Conservation (phyloP, 75 land plant genomes). For the Isoetes taiwanensis region DNA sequence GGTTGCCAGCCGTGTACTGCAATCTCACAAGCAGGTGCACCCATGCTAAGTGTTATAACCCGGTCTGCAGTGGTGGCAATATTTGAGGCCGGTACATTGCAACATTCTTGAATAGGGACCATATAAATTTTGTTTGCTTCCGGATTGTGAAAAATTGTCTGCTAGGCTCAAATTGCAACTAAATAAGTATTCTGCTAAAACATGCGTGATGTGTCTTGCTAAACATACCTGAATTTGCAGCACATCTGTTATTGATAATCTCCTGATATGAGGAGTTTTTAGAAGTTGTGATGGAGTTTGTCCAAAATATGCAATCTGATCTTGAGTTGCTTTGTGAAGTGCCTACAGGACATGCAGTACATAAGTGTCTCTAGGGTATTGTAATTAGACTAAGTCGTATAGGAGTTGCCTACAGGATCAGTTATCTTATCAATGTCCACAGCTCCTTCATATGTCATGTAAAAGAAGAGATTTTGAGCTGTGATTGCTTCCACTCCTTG, state of each 20-base stretch:
- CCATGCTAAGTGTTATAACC: conserved; percentile 48
- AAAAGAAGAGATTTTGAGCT: conserved; percentile 90
- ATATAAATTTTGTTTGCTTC: conserved; percentile 47
- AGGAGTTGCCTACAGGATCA: conserved; percentile 84
- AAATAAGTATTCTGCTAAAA: neutral
- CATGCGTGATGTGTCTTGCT: too few species aligned
- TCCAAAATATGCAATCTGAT: conserved; percentile 91
- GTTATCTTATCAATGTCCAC: conserved; percentile 86
- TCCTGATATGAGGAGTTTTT: conserved; percentile 67
- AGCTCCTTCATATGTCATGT: conserved; percentile 92
- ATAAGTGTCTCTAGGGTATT: neutral
- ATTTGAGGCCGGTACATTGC: conserved; percentile 91
- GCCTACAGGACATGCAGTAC: conserved; percentile 27
- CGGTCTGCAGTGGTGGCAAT: conserved; percentile 69
- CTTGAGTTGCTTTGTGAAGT: conserved; percentile 78
- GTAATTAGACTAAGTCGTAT: too few species aligned
- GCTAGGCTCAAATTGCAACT: neutral
- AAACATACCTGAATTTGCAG: conserved; percentile 79
- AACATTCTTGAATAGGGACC: conserved; percentile 63
- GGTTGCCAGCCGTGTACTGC: conserved; percentile 97
- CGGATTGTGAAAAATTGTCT: conserved; percentile 96
- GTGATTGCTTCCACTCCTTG: conserved; percentile 83
- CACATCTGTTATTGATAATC: conserved; percentile 54
- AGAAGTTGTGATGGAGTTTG: conserved; percentile 97
- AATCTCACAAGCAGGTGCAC: conserved; percentile 67